These are phyloP conservation scores for Cryptococcus neoformans DNA, from an alignment of 1,284 basidiomycete species.

Conservation along the genomic window DNA sequence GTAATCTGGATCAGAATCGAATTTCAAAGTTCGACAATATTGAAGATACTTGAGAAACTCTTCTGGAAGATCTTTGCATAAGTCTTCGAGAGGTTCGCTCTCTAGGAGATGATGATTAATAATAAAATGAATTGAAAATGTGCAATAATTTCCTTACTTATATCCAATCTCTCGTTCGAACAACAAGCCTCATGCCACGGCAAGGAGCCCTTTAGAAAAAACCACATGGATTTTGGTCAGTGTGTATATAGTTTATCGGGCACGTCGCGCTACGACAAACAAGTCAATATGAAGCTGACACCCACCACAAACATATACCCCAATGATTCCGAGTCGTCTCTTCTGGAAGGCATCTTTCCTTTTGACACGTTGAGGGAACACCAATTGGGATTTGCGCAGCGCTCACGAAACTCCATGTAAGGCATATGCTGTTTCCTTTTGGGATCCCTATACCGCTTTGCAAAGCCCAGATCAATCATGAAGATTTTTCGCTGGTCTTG, in stretches of 20 bases:
- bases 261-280: slow-evolving; percentile 4
- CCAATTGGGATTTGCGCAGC: slow-evolving; percentile 97
- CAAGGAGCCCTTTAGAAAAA: slow-evolving; percentile 92
- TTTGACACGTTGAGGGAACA: slow-evolving; percentile 99
- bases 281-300: background rate
- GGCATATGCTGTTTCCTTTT: slow-evolving; percentile 99
- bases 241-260: too few relatives aligned
- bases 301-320: slow-evolving; percentile 82
- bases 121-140: background rate
- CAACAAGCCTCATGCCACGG: slow-evolving; percentile 99
- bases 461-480: slow-evolving; percentile 99
- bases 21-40: slow-evolving; percentile 93
- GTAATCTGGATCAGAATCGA: slow-evolving; percentile 98
- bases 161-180: slow-evolving; percentile 99
- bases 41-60: slow-evolving; percentile 98
- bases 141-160: slow-evolving; percentile 75
- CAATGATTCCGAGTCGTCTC: slow-evolving; percentile 93
- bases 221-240: slow-evolving; percentile 50
- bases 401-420: slow-evolving; percentile 99
- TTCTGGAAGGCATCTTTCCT: slow-evolving; percentile 93
- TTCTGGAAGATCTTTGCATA: slow-evolving; percentile 95
- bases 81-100: slow-evolving; percentile 92
- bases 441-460: slow-evolving; percentile 99
- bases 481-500: slow-evolving; percentile 99
- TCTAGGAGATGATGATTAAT: slow-evolving; percentile 53